A percentile compares a stretch with the other conserved stretches of the same genome.
phyloP scores from a whole-genome alignment of 176 grass and related monocot species.

The Musa beccarii region DNA sequence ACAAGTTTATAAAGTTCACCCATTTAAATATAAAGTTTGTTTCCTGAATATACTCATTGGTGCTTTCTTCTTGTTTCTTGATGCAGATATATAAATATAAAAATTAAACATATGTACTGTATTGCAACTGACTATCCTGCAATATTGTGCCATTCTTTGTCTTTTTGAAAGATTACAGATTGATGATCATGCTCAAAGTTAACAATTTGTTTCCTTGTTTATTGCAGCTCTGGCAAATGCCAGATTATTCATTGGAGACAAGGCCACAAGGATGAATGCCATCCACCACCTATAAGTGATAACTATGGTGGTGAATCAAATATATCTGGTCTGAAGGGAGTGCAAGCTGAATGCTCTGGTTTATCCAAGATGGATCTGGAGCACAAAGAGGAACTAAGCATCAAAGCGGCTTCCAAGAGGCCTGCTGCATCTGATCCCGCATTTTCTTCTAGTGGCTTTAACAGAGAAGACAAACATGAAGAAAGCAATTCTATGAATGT shows the following conservation, averaged over 20 bases:
- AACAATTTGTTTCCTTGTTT: background rate
- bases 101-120: too few species aligned
- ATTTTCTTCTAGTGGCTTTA: constrained; percentile 15
- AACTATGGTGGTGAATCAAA: constrained; percentile 13
- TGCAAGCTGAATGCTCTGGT: constrained; percentile 22
- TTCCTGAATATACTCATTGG: too few species aligned
- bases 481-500: constrained; percentile 12
- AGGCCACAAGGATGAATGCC: constrained; percentile 80
- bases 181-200: background rate
- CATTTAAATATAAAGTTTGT: too few species aligned
- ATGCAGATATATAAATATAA: too few species aligned
- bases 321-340: constrained; percentile 25
- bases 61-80: too few species aligned
- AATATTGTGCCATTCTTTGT: background rate
- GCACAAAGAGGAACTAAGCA: constrained; percentile 24
- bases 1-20: too few species aligned
- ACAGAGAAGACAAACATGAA: constrained; percentile 19
- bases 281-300: constrained; percentile 29
- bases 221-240: constrained; percentile 68
- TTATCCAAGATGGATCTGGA: constrained; percentile 25
- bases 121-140: too few species aligned
- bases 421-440: constrained; percentile 28
- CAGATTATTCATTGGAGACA: constrained; percentile 86
- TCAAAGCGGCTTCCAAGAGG: constrained; percentile 13
- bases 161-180: background rate